Base-by-base conservation (phyloP, 106 monocot genomes). In the Acorus gramineus region DNA sequence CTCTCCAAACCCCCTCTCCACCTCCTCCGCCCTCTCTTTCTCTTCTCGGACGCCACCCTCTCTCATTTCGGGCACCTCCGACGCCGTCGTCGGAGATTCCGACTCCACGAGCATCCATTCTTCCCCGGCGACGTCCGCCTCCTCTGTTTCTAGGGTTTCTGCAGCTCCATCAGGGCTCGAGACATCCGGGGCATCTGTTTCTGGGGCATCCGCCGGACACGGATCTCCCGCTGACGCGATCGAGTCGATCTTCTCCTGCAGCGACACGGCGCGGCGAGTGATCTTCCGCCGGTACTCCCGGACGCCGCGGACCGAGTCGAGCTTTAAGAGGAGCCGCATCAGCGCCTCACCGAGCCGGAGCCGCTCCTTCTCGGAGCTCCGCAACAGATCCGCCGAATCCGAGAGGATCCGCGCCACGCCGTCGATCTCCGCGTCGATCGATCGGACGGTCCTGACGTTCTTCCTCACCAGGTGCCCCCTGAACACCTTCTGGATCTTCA, bases 251-350 rank as follows among this genome's bases (percentile, higher is more conserved):
- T 46, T 10, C 63, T 64, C 3, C 63, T 50, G 63, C 11, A 50
- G 49, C 6, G 7, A 6, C 11, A 64, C 12, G 12, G 63, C 63
- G 13, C 48, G 8, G 2, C 5, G 63, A 49, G 50, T 50, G 44
- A 64, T 6, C 47, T 47, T 48, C 50, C 63, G 10, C 45, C 49
- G 47, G 63, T 50, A 64, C n/a, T 64, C 50, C 45, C 63, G 8
- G n/a, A 49, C 49, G 28, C 63, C 47, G n/a, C 63, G 63, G 10
- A 64, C 6, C 1, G 63, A 47, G 63, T 64, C 63, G 49, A 64
- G 48, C 7, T 49, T 8, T 46, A 64, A 50, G 4, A 64, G 45
- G 49, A 64, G 28, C 4, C 7, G 8, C 63, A 64, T 64, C 8
- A 64, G 63, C 63, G 1, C 50, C 63, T 64, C 63, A 49, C 14